Base-by-base conservation (phyloP, 371 early-diverging fungal species). In the Lichtheimia corymbifera region DNA sequence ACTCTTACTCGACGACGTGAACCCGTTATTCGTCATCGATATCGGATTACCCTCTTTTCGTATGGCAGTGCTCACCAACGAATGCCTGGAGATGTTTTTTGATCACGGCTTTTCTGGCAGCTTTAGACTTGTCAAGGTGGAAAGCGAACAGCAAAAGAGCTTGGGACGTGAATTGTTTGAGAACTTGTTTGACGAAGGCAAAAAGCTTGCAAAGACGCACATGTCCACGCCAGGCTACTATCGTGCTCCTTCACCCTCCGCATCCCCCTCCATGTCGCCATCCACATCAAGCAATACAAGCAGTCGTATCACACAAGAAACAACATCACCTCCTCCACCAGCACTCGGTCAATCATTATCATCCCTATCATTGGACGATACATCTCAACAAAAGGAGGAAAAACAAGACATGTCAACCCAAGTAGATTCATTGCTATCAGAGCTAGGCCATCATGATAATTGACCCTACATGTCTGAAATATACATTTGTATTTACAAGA, bases 51-150 rank as follows among this genome's bases (percentile, higher is more conserved):
- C 79, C 15, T 67, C 71, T 0, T 72, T 76, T 18, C 71, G 91
- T 28, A 85, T 89, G 83, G 83, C 88, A 1, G 75, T 87, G 11
- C 61, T 91, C 55, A 87, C 88, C 4, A 88, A 91, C 63, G 88
- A 84, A 40, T 75, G 79, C 3, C 66, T 91, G 45, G 89, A 90
- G 61, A 76, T 74, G 62, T 84, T 90, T 51, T 89, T 91, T 60
- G 84, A 88, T 47, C 70, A 79, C n/a, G 84, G 77, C 24, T 90
- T 91, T 53, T 69, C 80, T 0, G 64, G 68, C 27, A 86, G 88
- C 49, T 89, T 90, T 68, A 74, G 75, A 55, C 70, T 90, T 6
- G 78, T 80, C n/a, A 83, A 89, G 56, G 79, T 86, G 3, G 61
- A 82, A 12, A 78, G 80, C 40, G 77, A 80, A 47, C 66, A 67